These are phyloP conservation scores for Chlorella sp. DNA, from an alignment of 139 green algal species.

Conservation along the genomic window DNA sequence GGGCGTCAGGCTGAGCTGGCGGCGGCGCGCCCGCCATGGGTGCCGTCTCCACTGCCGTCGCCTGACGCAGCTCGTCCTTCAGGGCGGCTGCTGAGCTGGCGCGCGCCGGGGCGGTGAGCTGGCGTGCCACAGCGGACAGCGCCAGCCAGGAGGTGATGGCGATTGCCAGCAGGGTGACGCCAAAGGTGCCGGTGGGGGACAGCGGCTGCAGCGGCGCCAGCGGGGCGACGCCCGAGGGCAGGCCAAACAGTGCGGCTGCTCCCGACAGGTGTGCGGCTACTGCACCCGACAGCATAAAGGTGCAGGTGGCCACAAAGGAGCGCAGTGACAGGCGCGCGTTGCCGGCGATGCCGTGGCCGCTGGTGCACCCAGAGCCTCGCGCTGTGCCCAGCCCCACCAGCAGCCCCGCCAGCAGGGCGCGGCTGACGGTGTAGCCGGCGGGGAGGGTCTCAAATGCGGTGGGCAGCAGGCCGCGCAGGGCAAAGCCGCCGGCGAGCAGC, in stretches of 20 bases:
- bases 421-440: not conserved
- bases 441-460: constrained; percentile 37
- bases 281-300: constrained; percentile 71
- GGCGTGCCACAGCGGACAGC: not conserved
- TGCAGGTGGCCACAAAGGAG: constrained; percentile 33
- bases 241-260: constrained; percentile 7
- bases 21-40: not conserved
- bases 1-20: not conserved
- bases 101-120: not conserved
- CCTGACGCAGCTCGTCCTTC: not conserved
- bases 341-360: constrained; percentile 76
- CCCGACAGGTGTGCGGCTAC: constrained; percentile 40
- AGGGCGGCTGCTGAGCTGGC: constrained; percentile 25
- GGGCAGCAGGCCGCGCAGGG: constrained; percentile 21
- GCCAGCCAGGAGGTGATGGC: not conserved
- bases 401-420: constrained; percentile 47
- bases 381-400: constrained; percentile 73
- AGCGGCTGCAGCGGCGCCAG: not conserved
- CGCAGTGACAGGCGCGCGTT: constrained; percentile 60
- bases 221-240: constrained; percentile 27
- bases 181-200: not conserved
- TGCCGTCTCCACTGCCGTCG: not conserved
- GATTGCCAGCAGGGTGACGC: constrained; percentile 12
- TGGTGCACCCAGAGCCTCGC: constrained; percentile 75
- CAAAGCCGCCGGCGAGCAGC: constrained; percentile 34